Conservation (phyloP, 148 eudicot species). For the Fallopia convolvulus region DNA sequence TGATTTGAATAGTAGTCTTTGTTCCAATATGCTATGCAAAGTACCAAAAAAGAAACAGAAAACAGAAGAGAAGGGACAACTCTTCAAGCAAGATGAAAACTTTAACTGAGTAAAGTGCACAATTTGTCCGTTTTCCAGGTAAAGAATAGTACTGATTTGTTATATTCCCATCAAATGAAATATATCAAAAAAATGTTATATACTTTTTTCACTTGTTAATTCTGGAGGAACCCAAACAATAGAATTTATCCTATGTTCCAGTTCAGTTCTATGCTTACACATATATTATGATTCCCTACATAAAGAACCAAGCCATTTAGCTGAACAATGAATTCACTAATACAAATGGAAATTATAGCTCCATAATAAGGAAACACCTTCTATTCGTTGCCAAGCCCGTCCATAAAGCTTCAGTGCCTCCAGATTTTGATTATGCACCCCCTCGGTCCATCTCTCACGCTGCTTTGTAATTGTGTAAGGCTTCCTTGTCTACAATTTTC, state of each 20-base stretch:
- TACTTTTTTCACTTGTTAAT: neutral
- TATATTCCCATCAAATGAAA: no score
- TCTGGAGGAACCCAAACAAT: neutral
- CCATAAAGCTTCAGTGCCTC: slow-evolving; percentile 97
- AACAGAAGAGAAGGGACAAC: slow-evolving; percentile 28
- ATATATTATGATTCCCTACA: neutral
- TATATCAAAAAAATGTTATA: neutral
- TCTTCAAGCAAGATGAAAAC: slow-evolving; percentile 36
- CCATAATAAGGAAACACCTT: slow-evolving; percentile 39
- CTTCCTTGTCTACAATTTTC: slow-evolving; percentile 56
- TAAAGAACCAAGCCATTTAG: neutral
- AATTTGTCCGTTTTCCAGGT: neutral
- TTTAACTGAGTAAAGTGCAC: neutral
- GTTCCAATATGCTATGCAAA: slow-evolving; percentile 90
- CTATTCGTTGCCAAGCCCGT: slow-evolving; percentile 99
- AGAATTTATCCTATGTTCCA: neutral
- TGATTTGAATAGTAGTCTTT: slow-evolving; percentile 97
- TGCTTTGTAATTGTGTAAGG: slow-evolving; percentile 98
- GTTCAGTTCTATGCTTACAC: neutral
- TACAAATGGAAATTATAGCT: neutral
- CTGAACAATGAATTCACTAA: neutral
- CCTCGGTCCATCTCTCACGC: slow-evolving; percentile 98
- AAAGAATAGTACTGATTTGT: neutral
- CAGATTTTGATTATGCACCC: slow-evolving; percentile 84
- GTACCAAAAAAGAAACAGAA: slow-evolving; percentile 29